Base-by-base conservation (phyloP, 495 filamentous ascomycete genomes). In the Penicillium mononematosum region DNA sequence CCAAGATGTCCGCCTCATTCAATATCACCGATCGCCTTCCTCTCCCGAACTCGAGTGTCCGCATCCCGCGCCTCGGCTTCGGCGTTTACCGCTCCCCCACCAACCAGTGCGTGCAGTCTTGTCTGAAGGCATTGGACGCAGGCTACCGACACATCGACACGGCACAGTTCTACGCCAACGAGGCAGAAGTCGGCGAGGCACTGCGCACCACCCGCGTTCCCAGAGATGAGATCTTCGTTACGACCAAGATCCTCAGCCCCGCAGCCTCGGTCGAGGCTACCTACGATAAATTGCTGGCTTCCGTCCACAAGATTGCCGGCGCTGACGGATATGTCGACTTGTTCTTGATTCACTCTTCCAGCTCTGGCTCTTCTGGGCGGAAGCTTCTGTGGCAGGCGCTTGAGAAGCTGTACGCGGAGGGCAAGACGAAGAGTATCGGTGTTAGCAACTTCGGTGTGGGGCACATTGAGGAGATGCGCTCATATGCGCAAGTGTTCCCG, bases 61-160 rank as follows among this genome's bases (percentile, higher is more conserved):
- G 73, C 47, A 87, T 89, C 44, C 89, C 87, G 27, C 77, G 74
- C 48, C 79, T 92, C n/a, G 88, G 88, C 14, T 90, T 91, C 62
- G 88, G 88, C 41, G 86, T 91, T 62, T 91, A 85, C 69, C 80
- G 79, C 48, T 84, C 82, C 11, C 75, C 75, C 10, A 48, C 68
- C 17, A 55, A 73, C 22, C 74, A 78, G 53, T 86, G 82, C 67
- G 73, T 79, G 16, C 61, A 78, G 25, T 85, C 85, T 5, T 81
- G 78, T 58, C 70, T 79, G n/a, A 78, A 75, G 34, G 88, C 88
- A n/a, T 72, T 91, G 31, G 66, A 78, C 5, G 66, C 75, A 6
- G 86, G 87, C 47, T 90, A 90, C 73, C 81, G 86, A 39, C 85
- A 87, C 70, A 87, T 91, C 58, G 88, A 91, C 69, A 85, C 86